Evolutionary conservation across 2,329 filamentous ascomycete species (phyloP), one percentile per base, ranked within the genome.

Genomic region (Nemania sp.): DNA sequence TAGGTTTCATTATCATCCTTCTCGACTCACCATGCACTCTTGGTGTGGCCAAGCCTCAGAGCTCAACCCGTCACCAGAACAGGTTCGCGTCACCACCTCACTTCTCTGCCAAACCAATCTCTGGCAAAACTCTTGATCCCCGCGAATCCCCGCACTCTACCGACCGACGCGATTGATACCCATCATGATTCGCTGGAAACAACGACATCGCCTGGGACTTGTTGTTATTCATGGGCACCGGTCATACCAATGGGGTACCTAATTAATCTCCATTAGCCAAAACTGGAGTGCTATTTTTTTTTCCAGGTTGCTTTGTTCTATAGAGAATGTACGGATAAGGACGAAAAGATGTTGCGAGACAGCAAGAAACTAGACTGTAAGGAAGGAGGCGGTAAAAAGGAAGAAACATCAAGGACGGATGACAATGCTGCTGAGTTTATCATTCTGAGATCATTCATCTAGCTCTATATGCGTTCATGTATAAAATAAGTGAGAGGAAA

Each of bases 401-500:
- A 42, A 43, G 30, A 31, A 37, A n/a, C 22, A 44, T 33, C 12
- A 23, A 51, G 26, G 30, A 47, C 17, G 31, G n/a, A 36, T 34
- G 33, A 22, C 19, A 6, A 44, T 30, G 24, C 30, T 28, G 34
- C 45, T 22, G 24, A 41, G 14, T 39, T 48, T 14, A n/a, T 49
- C 15, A 26, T 37, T 42, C 33, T 41, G 22, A 52, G 43, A 44
- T 33, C 17, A 26, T 28, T 24, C 43, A 20, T 49, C 47, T 22
- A 22, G 19, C 42, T 59, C 42, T 19, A 24, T 31, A 42, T 37
- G 15, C 15, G 30, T 33, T 17, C 23, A 6, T 56, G 54, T 56
- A 56, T 37, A 40, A 42, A 9, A 55, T 26, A 23, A 24, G 9
- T 19, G n/a, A 45, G 37, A 24, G 31, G 14, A 33, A 53, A 39